Conservation (phyloP, 108 stramenopile genomes). For the Phaeodactylum tricornutum region DNA sequence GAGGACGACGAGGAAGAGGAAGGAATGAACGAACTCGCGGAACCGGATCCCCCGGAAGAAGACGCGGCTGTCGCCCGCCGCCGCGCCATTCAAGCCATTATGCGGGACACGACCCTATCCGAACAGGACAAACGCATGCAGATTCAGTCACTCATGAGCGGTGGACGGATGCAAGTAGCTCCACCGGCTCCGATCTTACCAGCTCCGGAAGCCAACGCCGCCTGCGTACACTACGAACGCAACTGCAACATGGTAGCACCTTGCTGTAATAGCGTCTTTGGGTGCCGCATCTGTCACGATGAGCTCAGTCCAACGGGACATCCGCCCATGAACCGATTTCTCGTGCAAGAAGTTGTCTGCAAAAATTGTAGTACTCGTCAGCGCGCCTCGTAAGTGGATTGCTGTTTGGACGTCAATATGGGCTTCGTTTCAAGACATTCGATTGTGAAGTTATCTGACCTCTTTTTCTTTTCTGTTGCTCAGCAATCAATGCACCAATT, state of each 20-base stretch:
- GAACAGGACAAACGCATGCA: constrained; percentile 56
- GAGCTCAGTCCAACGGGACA: constrained; percentile 64
- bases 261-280: constrained; percentile 69
- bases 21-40: constrained; percentile 3
- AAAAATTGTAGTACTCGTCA: constrained; percentile 68
- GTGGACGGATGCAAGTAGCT: constrained; percentile 28
- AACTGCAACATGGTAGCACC: constrained; percentile 75
- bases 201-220: constrained; percentile 18
- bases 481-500: constrained; percentile 76
- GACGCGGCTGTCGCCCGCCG: constrained; percentile 53
- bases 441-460: not conserved
- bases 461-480: constrained; percentile 6
- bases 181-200: constrained; percentile 27
- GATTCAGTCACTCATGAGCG: constrained; percentile 76
- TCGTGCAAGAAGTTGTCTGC: constrained; percentile 69
- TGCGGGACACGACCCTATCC: constrained; percentile 51
- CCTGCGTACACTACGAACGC: constrained; percentile 71
- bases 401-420: not conserved
- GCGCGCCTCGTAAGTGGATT: constrained; percentile 28
- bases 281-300: constrained; percentile 86
- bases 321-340: constrained; percentile 64
- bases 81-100: constrained; percentile 63
- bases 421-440: not conserved
- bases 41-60: constrained; percentile 22
- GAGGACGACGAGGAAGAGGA: constrained; percentile 6